These are phyloP conservation scores for Aspergillus hancockii DNA, from an alignment of 495 filamentous ascomycete species.

Conservation along the genomic window DNA sequence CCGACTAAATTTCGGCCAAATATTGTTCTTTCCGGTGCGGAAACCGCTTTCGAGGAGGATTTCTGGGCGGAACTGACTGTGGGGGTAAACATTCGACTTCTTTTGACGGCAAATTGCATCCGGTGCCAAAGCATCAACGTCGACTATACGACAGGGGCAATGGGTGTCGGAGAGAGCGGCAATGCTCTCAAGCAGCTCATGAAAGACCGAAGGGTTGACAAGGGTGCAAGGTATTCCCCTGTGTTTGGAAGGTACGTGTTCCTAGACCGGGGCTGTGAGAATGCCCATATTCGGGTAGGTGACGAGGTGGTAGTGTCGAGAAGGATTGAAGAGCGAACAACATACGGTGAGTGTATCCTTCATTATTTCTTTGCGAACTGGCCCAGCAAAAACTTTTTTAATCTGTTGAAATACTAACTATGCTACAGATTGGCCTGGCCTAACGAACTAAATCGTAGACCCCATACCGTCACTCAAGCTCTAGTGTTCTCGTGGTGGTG, in stretches of 20 bases:
- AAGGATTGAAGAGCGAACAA: conserved; percentile 58
- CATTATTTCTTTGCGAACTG: conserved; percentile 7
- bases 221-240: conserved; percentile 70
- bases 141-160: conserved; percentile 74
- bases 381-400: background rate
- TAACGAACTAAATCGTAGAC: conserved; percentile 16
- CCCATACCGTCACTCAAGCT: conserved; percentile 7
- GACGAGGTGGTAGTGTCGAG: conserved; percentile 67
- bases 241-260: conserved; percentile 86
- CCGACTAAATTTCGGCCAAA: conserved; percentile 86
- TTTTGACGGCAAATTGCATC: conserved; percentile 77
- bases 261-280: conserved; percentile 37
- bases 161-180: conserved; percentile 63
- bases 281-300: conserved; percentile 57
- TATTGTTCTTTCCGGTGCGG: conserved; percentile 67
- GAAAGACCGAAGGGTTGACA: conserved; percentile 76
- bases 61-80: conserved; percentile 73
- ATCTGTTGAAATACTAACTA: too few species aligned
- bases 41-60: conserved; percentile 75
- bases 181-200: conserved; percentile 73
- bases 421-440: conserved; percentile 33
- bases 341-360: conserved; percentile 55
- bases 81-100: conserved; percentile 38
- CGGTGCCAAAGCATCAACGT: conserved; percentile 80
- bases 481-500: background rate